These are phyloP conservation scores for Thymus mandschuricus DNA, from an alignment of 257 asterid genomes.

Conservation along the genomic window DNA sequence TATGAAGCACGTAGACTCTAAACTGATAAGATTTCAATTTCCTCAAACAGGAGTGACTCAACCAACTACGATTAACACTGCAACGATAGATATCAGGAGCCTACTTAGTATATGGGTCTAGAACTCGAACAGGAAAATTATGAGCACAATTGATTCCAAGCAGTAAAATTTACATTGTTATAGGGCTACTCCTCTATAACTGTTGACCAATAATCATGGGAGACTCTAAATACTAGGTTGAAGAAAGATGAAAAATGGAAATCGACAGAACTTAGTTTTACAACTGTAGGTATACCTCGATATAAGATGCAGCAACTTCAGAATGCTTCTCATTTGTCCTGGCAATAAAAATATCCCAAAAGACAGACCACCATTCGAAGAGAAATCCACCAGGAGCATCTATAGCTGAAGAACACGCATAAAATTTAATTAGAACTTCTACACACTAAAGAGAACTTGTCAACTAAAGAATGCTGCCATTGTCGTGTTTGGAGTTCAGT, in stretches of 20 bases:
- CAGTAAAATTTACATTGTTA: neutral
- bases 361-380: conserved; percentile 99
- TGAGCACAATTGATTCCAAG: neutral
- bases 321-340: conserved; percentile 99
- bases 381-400: conserved; percentile 99
- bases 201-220: neutral
- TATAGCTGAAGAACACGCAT: conserved; percentile 61
- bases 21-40: neutral
- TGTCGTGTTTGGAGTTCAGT: neutral
- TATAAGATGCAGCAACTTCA: conserved; percentile 98
- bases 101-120: neutral
- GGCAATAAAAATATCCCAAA: conserved; percentile 98
- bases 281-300: conserved; percentile 64
- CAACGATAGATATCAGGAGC: neutral
- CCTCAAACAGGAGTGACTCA: too few species aligned
- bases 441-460: neutral
- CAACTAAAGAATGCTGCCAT: neutral
- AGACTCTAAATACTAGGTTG: neutral
- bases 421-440: conserved; percentile 15
- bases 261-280: neutral
- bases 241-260: conserved; percentile 12
- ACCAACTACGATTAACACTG: neutral
- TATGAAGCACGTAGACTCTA: neutral
- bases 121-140: conserved; percentile 6
- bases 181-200: neutral